Base-by-base conservation (phyloP, 495 filamentous ascomycete species). In the Penicillium desertorum region DNA sequence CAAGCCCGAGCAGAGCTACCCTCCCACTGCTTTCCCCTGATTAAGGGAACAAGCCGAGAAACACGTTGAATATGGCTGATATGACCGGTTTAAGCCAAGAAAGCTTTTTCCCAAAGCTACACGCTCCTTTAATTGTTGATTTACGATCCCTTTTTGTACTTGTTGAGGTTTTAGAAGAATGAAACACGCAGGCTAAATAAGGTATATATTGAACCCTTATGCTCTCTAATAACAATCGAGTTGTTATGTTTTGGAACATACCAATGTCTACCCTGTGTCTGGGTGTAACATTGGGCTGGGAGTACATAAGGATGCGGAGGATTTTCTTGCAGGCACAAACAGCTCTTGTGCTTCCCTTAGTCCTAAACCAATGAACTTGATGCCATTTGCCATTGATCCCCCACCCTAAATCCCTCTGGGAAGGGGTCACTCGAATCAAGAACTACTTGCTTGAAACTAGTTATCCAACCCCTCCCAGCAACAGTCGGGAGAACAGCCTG, bases 1-100 rank as follows among this genome's bases (percentile, higher is more conserved):
- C 41, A 72, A 61, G 32, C 81, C 82, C 17, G 75, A 85, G 63
- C 72, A 82, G 75, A 80, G 75, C 65, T 85, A 81, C 58, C 66
- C 77, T 42, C 77, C 79, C 32, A 70, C 73, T 61, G 66, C 54
- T 54, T 59, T 81, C 0, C 62, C 67, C 30, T 70, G 56, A 52
- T 47, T 70, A 56, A 52, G 48, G 50, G 50, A 8, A n/a, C 43
- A 3, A 2, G 2, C 43, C 0, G 12, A 25, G 9, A 14, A 43
- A 4, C 8, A 43, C 9, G 8, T 42, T 20, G 9, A 22, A 43
- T 12, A 37, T 14, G 14, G 5, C 7, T 43, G 19, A 4, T 43
- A 43, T 43, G 11, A 10, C 19, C 5, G 0, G 41, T 43, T 22
- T 20, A 12, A 20, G 34, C 5, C 14, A 5, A 8, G 14, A n/a